These are phyloP conservation scores for Umbellularia californica DNA, from an alignment of 164 flowering plant species.

Conservation along the genomic window DNA sequence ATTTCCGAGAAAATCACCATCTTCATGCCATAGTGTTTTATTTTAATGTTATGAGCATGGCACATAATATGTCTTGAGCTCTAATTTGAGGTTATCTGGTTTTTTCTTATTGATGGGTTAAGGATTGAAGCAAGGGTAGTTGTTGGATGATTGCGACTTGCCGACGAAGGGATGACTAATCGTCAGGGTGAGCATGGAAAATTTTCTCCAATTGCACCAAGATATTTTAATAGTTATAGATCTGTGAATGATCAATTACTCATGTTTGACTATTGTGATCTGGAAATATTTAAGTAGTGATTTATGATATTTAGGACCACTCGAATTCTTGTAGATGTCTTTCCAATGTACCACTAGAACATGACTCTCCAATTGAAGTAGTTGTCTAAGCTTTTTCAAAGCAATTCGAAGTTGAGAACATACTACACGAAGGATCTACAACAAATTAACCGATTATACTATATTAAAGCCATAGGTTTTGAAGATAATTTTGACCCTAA, in stretches of 20 bases:
- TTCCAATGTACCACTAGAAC: too few species aligned
- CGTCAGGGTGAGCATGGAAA: slow-evolving; percentile 1
- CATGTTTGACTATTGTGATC: background rate
- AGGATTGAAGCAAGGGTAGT: background rate
- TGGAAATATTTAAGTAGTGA: background rate
- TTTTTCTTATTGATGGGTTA: background rate
- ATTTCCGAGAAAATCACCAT: background rate
- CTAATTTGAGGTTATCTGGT: background rate
- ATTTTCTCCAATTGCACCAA: background rate
- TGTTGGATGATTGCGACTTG: slow-evolving; percentile 1
- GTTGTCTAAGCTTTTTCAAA: too few species aligned
- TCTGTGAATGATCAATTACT: too few species aligned
- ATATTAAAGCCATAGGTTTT: too few species aligned
- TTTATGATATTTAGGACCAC: too few species aligned
- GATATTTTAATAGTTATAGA: background rate
- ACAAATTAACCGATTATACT: too few species aligned
- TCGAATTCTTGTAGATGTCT: too few species aligned
- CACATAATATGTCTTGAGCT: background rate
- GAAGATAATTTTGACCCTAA: too few species aligned
- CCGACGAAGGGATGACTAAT: slow-evolving; percentile 1
- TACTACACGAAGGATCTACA: too few species aligned
- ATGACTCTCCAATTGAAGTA: too few species aligned
- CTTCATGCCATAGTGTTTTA: too few species aligned
- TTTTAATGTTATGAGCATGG: background rate
- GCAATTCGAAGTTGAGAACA: too few species aligned